Evolutionary conservation across 2,329 filamentous ascomycete genomes (phyloP).

Genomic region (Teratosphaeria gauchensis): DNA sequence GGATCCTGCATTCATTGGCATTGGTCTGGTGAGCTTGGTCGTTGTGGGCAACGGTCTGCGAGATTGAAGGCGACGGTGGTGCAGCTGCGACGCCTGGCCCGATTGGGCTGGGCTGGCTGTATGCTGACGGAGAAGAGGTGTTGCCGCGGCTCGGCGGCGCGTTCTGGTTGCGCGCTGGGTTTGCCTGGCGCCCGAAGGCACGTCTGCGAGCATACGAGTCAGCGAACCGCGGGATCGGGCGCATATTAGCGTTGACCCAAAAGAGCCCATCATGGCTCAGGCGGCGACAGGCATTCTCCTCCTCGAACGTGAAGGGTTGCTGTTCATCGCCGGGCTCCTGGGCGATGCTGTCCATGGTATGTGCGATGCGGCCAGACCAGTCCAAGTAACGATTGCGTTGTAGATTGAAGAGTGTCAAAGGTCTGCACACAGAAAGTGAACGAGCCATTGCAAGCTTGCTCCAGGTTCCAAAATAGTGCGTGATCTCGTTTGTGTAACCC

Average conservation of each 20-base stretch:
- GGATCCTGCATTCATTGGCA: constrained; percentile 48
- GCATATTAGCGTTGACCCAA: background rate
- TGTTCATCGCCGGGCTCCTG: background rate
- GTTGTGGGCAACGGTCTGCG: constrained; percentile 60
- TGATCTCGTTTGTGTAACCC: background rate
- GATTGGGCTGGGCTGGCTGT: constrained; percentile 20
- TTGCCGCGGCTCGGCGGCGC: constrained; percentile 23
- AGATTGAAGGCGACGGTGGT: constrained; percentile 34
- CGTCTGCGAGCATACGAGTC: constrained; percentile 14
- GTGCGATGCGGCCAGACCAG: background rate
- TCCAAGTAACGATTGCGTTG: background rate
- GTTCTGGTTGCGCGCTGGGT: constrained; percentile 11
- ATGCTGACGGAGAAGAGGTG: constrained; percentile 23
- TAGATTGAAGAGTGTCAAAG: background rate
- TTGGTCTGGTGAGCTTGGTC: constrained; percentile 37
- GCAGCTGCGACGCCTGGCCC: constrained; percentile 20
- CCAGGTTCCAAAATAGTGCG: background rate
- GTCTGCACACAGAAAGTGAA: background rate
- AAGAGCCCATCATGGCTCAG: background rate
- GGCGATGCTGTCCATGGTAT: background rate
- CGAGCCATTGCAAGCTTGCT: background rate
- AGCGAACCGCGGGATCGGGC: background rate
- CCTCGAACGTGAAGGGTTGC: background rate
- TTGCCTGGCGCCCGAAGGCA: constrained; percentile 20
- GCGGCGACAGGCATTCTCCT: background rate